phyloP scores from a whole-genome alignment of 257 asterid genomes.

The Sherardia arvensis region DNA sequence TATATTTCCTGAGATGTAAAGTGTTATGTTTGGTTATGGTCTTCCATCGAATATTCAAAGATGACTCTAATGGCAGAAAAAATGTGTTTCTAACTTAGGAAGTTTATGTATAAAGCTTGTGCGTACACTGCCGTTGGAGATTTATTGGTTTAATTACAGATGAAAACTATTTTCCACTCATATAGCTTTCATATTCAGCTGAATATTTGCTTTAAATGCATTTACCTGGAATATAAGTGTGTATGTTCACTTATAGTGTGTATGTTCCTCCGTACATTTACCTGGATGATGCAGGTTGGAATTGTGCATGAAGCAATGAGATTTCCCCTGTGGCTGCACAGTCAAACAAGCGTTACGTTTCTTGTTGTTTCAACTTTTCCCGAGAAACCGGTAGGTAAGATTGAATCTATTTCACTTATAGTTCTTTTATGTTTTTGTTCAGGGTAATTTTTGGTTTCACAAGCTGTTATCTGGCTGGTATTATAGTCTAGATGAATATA shows the following conservation, averaged over 20 bases:
- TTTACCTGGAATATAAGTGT: no score
- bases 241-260: neutral
- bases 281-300: constrained; percentile 56
- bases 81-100: neutral
- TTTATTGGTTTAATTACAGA: neutral
- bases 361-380: constrained; percentile 75
- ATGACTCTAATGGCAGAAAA: neutral
- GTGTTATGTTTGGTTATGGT: neutral
- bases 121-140: neutral
- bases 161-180: neutral
- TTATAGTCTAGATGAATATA: neutral
- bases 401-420: constrained; percentile 8
- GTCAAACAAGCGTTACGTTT: constrained; percentile 64
- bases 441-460: neutral
- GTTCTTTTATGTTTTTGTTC: neutral
- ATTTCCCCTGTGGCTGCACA: constrained; percentile 93
- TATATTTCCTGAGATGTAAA: neutral
- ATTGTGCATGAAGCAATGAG: constrained; percentile 80
- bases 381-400: constrained; percentile 80
- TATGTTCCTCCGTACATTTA: neutral
- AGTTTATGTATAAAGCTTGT: neutral
- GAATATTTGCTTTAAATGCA: neutral
- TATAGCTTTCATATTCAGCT: neutral
- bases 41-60: neutral
- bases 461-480: neutral